Percentiles rank a stretch among this genome's conserved stretches.
phyloP scores from a whole-genome alignment of 805 yeast species.

The Candida jianshihensis region DNA sequence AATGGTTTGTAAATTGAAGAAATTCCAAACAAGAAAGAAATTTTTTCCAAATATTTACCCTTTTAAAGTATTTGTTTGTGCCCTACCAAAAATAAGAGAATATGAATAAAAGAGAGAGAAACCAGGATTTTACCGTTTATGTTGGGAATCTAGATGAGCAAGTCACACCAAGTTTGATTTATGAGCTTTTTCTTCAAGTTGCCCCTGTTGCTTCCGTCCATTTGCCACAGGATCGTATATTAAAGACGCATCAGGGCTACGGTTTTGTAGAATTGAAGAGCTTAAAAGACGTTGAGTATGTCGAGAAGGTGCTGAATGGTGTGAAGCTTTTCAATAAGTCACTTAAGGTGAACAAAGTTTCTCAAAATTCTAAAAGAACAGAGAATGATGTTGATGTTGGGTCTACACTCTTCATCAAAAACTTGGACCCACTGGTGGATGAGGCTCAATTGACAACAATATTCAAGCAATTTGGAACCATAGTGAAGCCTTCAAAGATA shows the following conservation, averaged over 20 bases:
- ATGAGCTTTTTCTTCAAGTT: conserved; percentile 79
- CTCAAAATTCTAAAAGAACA: conserved; percentile 16
- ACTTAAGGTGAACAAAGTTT: conserved; percentile 49
- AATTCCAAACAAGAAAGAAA: neutral
- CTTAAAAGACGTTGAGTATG: conserved; percentile 63
- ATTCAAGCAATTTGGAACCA: conserved; percentile 59
- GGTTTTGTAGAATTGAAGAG: conserved; percentile 75
- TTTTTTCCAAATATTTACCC: neutral
- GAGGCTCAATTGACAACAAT: conserved; percentile 43
- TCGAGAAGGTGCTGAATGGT: conserved; percentile 51
- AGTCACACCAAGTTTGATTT: conserved; percentile 64
- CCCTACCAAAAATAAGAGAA: neutral
- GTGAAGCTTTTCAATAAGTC: conserved; percentile 53
- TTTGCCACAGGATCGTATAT: conserved; percentile 73
- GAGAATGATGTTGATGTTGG: conserved; percentile 38
- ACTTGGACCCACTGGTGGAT: conserved; percentile 61
- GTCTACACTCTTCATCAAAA: conserved; percentile 64
- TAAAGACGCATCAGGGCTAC: conserved; percentile 72
- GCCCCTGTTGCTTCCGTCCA: conserved; percentile 68
- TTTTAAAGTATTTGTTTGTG: too few relatives aligned
- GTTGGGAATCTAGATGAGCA: conserved; percentile 77
- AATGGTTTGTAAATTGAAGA: neutral
- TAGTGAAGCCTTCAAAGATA: conserved; percentile 44
- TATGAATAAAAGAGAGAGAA: conserved; percentile 31
- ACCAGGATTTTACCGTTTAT: conserved; percentile 60